phyloP scores from a whole-genome alignment of 345 rosid genomes.

The Syzygium oleosum region DNA sequence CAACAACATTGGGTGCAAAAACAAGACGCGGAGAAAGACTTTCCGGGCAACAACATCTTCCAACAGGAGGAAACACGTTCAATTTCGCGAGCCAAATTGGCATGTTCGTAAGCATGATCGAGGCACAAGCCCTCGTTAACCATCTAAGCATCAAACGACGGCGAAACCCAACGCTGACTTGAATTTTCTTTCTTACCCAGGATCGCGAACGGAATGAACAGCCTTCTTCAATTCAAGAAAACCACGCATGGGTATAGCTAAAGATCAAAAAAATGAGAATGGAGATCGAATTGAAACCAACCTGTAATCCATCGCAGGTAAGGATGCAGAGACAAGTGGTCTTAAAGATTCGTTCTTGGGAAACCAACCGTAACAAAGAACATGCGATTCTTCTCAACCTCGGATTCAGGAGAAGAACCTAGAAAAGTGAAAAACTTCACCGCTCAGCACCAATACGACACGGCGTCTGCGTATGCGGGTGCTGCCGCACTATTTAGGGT shows the following conservation, averaged over 20 bases:
- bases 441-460: neutral
- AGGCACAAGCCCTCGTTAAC: neutral
- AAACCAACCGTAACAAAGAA: neutral
- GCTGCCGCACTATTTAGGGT: neutral
- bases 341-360: neutral
- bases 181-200: neutral
- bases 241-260: neutral
- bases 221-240: neutral
- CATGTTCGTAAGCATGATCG: neutral
- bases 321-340: neutral
- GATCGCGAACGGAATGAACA: neutral
- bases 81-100: neutral
- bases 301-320: neutral
- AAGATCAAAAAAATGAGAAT: neutral
- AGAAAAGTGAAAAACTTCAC: neutral
- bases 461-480: neutral
- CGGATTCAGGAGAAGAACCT: neutral
- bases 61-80: neutral
- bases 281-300: neutral
- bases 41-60: neutral
- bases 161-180: neutral
- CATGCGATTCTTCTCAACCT: neutral
- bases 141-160: neutral
- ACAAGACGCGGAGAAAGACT: neutral
- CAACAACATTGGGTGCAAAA: neutral